Evolutionary conservation across 208 protist species (phyloP).

Genomic region (Kentomonas sorsogonicus): DNA sequence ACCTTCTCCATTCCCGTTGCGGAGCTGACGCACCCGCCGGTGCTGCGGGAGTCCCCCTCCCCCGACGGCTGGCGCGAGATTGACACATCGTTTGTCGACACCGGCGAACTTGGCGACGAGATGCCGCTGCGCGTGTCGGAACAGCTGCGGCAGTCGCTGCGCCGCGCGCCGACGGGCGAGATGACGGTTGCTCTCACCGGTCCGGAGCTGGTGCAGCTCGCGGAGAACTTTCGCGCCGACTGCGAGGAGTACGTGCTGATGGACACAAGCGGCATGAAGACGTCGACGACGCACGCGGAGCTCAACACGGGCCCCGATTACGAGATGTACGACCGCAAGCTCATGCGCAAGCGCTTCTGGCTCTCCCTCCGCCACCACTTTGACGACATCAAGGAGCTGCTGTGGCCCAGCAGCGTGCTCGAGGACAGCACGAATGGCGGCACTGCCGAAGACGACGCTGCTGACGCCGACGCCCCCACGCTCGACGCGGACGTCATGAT

Average conservation of each 20-base stretch:
- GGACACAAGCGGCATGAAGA: slow-evolving; percentile 83
- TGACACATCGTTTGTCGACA: slow-evolving; percentile 77
- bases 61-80: slow-evolving; percentile 54
- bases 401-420: slow-evolving; percentile 50
- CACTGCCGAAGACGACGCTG: not conserved
- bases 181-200: slow-evolving; percentile 16
- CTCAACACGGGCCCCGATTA: slow-evolving; percentile 84
- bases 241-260: slow-evolving; percentile 81
- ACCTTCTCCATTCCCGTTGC: slow-evolving; percentile 72
- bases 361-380: slow-evolving; percentile 69
- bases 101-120: slow-evolving; percentile 71
- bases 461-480: slow-evolving; percentile 1
- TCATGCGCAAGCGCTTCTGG: slow-evolving; percentile 67
- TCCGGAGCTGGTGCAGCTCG: slow-evolving; percentile 24
- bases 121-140: slow-evolving; percentile 80
- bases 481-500: slow-evolving; percentile 57
- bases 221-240: slow-evolving; percentile 42
- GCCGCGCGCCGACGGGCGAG: not conserved
- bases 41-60: slow-evolving; percentile 27
- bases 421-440: not conserved
- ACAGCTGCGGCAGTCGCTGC: slow-evolving; percentile 13
- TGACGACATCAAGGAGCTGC: slow-evolving; percentile 60
- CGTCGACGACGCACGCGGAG: slow-evolving; percentile 47
- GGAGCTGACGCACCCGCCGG: slow-evolving; percentile 71
- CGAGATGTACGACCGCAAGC: slow-evolving; percentile 76